A percentile compares a stretch with the other conserved stretches of the same genome.
Conservation (phyloP, 208 protist genomes). For the Herpetomonas samuelpessoai region DNA sequence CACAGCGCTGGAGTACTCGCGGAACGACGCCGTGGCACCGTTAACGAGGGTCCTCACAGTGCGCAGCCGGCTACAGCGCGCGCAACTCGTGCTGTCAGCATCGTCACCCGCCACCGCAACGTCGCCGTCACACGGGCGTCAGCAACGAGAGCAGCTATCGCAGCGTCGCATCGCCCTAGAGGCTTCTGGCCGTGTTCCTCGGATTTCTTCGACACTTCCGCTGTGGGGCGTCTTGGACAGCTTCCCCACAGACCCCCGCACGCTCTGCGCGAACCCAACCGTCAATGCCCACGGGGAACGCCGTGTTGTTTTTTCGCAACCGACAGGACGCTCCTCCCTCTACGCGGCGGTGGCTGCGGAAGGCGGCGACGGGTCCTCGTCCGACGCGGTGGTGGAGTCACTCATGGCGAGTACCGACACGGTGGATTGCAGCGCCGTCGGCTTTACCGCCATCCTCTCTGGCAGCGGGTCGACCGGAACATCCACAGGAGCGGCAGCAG, state of each 20-base stretch:
- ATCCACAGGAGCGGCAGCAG: background rate
- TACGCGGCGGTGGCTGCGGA: background rate
- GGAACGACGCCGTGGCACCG: constrained; percentile 26
- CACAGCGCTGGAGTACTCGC: constrained; percentile 27
- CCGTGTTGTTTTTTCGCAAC: constrained; percentile 25
- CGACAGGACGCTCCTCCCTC: constrained; percentile 9
- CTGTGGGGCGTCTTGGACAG: constrained; percentile 12
- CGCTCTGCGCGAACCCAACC: constrained; percentile 12
- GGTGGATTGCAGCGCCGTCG: constrained; percentile 16
- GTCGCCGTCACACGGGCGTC: background rate
- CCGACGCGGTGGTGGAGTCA: constrained; percentile 9
- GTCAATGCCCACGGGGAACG: constrained; percentile 17
- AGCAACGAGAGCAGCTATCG: background rate
- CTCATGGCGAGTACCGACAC: constrained; percentile 30
- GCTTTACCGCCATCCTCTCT: constrained; percentile 12
- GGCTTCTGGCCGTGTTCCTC: background rate
- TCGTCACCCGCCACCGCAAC: constrained; percentile 3
- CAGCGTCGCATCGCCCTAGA: background rate
- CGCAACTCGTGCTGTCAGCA: constrained; percentile 12
- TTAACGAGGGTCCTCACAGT: constrained; percentile 30
- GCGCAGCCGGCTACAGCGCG: constrained; percentile 23
- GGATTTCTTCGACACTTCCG: constrained; percentile 6
- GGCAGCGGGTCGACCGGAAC: constrained; percentile 5
- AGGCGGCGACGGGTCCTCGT: background rate
- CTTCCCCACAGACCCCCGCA: constrained; percentile 11